phyloP scores from a whole-genome alignment of 441 rosid species.

The Arabidopsis lyrata region DNA sequence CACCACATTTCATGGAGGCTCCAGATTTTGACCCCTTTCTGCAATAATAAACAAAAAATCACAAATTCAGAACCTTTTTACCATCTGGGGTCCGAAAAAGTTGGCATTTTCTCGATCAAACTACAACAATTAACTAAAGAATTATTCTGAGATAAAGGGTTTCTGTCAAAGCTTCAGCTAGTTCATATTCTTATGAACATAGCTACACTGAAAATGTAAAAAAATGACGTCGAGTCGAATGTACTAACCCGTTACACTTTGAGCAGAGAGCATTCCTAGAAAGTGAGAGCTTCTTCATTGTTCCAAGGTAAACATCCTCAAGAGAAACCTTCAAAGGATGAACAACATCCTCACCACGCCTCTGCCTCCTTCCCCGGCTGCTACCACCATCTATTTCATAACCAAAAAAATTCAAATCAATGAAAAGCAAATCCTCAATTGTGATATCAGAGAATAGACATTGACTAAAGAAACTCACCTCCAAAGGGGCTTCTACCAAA shows the following conservation, averaged over 20 bases:
- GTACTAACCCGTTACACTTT: constrained; percentile 86
- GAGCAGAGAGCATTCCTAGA: constrained; percentile 77
- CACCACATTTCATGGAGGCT: constrained; percentile 79
- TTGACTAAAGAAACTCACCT: constrained; percentile 44
- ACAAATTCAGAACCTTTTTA: background rate
- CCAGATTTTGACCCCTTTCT: constrained; percentile 98
- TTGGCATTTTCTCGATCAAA: background rate
- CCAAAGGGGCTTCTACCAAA: constrained; percentile 88
- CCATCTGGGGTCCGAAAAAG: background rate
- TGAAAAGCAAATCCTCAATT: background rate
- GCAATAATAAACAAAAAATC: constrained; percentile 36
- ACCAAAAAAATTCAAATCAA: background rate
- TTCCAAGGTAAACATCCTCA: constrained; percentile 85
- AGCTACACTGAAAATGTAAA: background rate
- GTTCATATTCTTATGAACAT: background rate
- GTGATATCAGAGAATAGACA: background rate
- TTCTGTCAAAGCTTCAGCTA: background rate
- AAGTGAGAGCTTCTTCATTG: constrained; percentile 79
- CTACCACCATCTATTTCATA: constrained; percentile 65
- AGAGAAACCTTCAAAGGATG: constrained; percentile 87
- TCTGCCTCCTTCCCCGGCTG: constrained; percentile 86
- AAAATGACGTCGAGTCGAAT: background rate
- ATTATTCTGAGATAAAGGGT: background rate
- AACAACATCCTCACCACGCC: constrained; percentile 87
- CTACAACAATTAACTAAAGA: background rate